A percentile compares a stretch with the other conserved stretches of the same genome.
phyloP scores from a whole-genome alignment of 805 yeast genomes.

The Ogataea polymorpha region DNA sequence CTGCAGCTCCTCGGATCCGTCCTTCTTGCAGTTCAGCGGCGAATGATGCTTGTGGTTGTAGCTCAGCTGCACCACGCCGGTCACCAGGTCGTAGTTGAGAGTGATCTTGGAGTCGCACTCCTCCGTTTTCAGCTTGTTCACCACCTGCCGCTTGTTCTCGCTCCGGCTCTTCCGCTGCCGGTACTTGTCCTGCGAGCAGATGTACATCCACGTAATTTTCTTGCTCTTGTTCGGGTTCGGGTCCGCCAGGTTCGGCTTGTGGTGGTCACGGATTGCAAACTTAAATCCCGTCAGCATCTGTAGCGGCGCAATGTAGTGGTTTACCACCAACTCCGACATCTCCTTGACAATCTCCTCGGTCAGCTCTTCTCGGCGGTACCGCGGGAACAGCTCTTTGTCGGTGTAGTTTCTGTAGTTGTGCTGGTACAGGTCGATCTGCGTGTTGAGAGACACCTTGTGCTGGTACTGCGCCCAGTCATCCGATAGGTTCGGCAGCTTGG shows the following conservation, averaged over 20 bases:
- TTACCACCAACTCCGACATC: conserved; percentile 35
- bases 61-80: conserved; percentile 36
- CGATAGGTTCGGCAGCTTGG: conserved; percentile 34
- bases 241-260: conserved; percentile 33
- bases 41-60: conserved; percentile 41
- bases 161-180: conserved; percentile 42
- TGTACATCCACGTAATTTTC: conserved; percentile 42
- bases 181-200: conserved; percentile 43
- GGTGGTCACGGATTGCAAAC: conserved; percentile 44
- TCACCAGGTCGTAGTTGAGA: conserved; percentile 36
- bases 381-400: conserved; percentile 31
- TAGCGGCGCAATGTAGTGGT: conserved; percentile 38
- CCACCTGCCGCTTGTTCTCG: conserved; percentile 35
- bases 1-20: conserved; percentile 17
- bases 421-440: conserved; percentile 34
- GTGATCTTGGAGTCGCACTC: conserved; percentile 40
- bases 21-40: conserved; percentile 36
- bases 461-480: conserved; percentile 35
- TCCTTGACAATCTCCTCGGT: conserved; percentile 32
- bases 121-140: conserved; percentile 40
- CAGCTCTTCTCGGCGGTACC: conserved; percentile 34
- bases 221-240: conserved; percentile 38
- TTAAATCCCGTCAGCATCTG: conserved; percentile 40
- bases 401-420: conserved; percentile 35
- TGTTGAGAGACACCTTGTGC: conserved; percentile 34